Base-by-base conservation (phyloP, 768 basidiomycete genomes). In the Leccinum longicurvipes region DNA sequence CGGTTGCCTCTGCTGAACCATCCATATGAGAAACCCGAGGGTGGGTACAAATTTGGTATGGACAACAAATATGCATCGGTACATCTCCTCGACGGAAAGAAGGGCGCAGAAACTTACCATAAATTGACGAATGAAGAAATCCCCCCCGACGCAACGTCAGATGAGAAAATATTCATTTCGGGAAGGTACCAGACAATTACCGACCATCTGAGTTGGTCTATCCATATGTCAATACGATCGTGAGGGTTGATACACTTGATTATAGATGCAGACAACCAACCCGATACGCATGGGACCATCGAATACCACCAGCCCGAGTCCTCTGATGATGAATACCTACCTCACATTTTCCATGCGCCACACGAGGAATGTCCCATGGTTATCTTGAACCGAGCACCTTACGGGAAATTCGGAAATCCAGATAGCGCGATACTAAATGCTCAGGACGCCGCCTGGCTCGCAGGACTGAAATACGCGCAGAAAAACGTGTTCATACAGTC, bases 401-500 rank as follows among this genome's bases (percentile, higher is more conserved):
- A 79, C 59, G 86, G 84, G 52, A 78, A 76, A 49, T 76, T 79
- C 11, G 77, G 77, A n/a, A 78, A 76, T 63, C 61, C 64, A 2
- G 64, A 60, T 4, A 69, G 74, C 19, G 68, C 67, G 51, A 72
- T 80, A 52, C 71, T 78, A 32, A 77, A 78, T 75, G 81, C 86
- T 3, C 87, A 89, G 67, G 83, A 86, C 56, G 78, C 78, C 8
- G 85, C 86, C 6, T 88, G 85, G 85, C 75, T 89, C 39, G 80
- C 83, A 21, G 86, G 77, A 3, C 75, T 87, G 61, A 73, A 78
- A 53, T 80, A 82, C 55, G 86, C 87, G 8, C 71, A 77, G 65
- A 77, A 77, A 63, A 79, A 71, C 49, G 77, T 88, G n/a, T 86
- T 89, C 71, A 84, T 89, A 53, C 87, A 89, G 76, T 82, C 84